Conservation (phyloP, 208 protist species). For the Leishmania major region DNA sequence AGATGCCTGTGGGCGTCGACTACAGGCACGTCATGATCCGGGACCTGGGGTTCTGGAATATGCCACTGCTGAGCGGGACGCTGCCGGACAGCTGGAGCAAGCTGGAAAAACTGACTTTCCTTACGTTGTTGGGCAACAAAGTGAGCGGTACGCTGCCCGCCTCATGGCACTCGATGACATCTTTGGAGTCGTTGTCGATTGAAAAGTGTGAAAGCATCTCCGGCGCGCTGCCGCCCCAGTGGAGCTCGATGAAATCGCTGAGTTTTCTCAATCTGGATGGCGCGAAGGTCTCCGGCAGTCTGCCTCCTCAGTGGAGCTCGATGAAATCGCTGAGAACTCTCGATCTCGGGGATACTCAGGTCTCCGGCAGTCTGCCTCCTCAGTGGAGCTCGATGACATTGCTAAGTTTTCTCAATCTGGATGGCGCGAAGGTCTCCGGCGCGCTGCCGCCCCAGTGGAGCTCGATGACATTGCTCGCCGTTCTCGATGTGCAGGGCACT, state of each 20-base stretch:
- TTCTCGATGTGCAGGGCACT: background rate
- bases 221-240: background rate
- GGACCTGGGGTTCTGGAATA: too few relatives aligned
- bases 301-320: background rate
- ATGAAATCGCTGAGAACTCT: background rate
- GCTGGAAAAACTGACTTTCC: too few relatives aligned
- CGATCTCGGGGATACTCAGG: background rate
- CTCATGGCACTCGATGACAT: background rate
- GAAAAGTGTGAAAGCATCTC: background rate
- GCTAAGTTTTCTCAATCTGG: too few relatives aligned
- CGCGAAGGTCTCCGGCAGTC: background rate
- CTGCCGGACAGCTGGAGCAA: too few relatives aligned
- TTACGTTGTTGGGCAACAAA: too few relatives aligned
- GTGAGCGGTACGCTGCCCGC: too few relatives aligned
- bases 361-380: background rate
- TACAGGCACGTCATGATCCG: too few relatives aligned
- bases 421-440: background rate
- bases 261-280: background rate
- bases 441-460: slow-evolving; percentile 4
- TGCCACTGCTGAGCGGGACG: too few relatives aligned
- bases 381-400: background rate
- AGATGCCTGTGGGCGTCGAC: too few relatives aligned
- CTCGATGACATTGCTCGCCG: background rate
- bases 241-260: background rate
- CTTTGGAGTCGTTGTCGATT: too few relatives aligned